Percentiles rank a stretch among this genome's conserved stretches.
Evolutionary conservation across 352 stramenopile species (phyloP).

Genomic region (Pythium biforme): DNA sequence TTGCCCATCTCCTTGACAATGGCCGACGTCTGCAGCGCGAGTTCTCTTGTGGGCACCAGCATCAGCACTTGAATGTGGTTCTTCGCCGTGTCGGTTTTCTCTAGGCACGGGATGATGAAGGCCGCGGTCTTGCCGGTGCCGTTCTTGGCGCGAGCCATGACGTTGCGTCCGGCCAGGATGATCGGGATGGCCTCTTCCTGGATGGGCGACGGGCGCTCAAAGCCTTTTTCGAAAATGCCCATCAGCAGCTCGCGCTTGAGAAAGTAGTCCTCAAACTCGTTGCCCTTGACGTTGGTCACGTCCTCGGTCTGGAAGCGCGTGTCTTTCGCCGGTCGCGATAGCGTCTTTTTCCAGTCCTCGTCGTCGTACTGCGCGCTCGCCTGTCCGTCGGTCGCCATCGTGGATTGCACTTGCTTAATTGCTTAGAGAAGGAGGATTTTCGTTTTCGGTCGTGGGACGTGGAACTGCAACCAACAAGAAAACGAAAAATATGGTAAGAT

Average conservation of each 20-base stretch:
- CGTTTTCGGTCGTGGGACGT: neutral
- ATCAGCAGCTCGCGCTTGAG: conserved; percentile 99
- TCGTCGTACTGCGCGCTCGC: conserved; percentile 33
- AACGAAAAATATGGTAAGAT: conserved; percentile 17
- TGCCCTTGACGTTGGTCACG: conserved; percentile 98
- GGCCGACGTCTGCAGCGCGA: conserved; percentile 98
- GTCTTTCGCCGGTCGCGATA: conserved; percentile 85
- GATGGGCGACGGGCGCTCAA: conserved; percentile 98
- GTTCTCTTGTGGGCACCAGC: conserved; percentile 97
- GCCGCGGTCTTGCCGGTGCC: conserved; percentile 99
- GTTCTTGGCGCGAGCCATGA: conserved; percentile 99
- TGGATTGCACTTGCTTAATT: conserved; percentile 12
- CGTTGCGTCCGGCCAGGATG: conserved; percentile 97
- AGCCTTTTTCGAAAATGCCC: conserved; percentile 99
- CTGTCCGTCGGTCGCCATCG: conserved; percentile 25
- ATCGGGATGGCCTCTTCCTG: conserved; percentile 99
- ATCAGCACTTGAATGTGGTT: conserved; percentile 99
- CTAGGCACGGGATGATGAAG: conserved; percentile 99
- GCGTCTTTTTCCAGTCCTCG: conserved; percentile 70
- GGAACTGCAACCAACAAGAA: neutral
- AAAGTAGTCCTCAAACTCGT: conserved; percentile 99
- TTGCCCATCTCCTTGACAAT: conserved; percentile 99
- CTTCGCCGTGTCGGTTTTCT: conserved; percentile 98
- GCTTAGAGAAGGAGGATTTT: neutral
- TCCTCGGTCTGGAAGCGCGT: conserved; percentile 93